Percentiles rank a stretch among this genome's conserved stretches.
Evolutionary conservation across 2,329 filamentous ascomycete genomes (phyloP).

Genomic region (Penicillium sumatraense): DNA sequence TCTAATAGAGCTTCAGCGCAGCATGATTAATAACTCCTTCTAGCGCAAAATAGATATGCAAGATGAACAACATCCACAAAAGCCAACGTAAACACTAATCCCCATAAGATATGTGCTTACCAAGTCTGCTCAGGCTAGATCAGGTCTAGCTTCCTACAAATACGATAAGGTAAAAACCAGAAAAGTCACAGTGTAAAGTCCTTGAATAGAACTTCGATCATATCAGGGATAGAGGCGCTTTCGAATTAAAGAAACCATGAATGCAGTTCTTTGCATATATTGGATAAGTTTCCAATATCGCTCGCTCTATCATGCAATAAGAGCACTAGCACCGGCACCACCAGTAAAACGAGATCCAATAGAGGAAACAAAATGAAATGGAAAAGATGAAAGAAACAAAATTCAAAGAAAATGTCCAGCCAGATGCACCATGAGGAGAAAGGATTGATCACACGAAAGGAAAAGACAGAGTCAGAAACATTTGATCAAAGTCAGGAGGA

Average conservation of each 20-base stretch:
- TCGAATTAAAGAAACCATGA: constrained; percentile 28
- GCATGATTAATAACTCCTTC: neutral
- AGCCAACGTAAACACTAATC: neutral
- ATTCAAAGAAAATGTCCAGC: neutral
- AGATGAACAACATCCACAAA: no score
- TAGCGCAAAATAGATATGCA: neutral
- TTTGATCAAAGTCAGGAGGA: constrained; percentile 17
- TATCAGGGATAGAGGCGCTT: neutral
- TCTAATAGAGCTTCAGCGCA: neutral
- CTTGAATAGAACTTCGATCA: neutral
- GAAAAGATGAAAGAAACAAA: constrained; percentile 11
- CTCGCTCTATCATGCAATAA: constrained; percentile 27
- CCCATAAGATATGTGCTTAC: no score
- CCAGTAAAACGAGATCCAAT: constrained; percentile 1
- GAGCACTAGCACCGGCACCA: no score
- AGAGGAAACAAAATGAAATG: constrained; percentile 14
- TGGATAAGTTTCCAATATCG: constrained; percentile 6
- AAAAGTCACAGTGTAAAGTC: neutral
- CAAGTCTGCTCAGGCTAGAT: neutral
- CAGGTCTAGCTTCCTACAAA: neutral
- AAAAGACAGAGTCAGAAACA: constrained; percentile 12
- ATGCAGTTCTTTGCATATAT: constrained; percentile 10
- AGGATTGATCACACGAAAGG: neutral
- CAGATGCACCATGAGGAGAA: constrained; percentile 12
- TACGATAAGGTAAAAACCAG: no score